Conservation (phyloP, 257 asterid genomes). For the Eucommia ulmoides region DNA sequence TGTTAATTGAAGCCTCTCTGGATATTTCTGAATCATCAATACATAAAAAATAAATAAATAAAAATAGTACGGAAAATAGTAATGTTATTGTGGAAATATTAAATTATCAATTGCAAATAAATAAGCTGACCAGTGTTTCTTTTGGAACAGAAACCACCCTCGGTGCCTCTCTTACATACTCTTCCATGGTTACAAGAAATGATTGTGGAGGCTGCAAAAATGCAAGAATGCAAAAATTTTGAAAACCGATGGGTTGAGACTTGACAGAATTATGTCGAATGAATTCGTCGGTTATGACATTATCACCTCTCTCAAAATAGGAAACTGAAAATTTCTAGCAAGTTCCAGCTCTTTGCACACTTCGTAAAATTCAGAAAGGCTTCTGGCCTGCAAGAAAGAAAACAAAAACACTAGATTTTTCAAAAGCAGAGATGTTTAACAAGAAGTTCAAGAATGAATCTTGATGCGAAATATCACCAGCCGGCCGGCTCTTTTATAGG, state of each 20-base stretch:
- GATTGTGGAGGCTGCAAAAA: slow-evolving; percentile 44
- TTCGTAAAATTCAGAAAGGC: slow-evolving; percentile 91
- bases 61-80: neutral
- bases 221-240: slow-evolving; percentile 6
- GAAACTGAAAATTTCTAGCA: slow-evolving; percentile 96
- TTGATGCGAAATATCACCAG: slow-evolving; percentile 42
- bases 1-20: slow-evolving; percentile 91
- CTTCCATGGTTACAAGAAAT: slow-evolving; percentile 47
- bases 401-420: slow-evolving; percentile 5
- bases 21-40: slow-evolving; percentile 55
- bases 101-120: neutral
- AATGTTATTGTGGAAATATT: neutral
- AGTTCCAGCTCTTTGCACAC: slow-evolving; percentile 93
- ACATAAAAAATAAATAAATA: slow-evolving; percentile 1
- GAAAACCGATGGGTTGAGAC: neutral
- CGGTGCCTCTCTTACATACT: slow-evolving; percentile 44
- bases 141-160: slow-evolving; percentile 36
- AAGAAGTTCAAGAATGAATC: slow-evolving; percentile 6
- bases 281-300: neutral
- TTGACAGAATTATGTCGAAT: neutral
- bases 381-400: slow-evolving; percentile 49
- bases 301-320: slow-evolving; percentile 79
- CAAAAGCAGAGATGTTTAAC: neutral
- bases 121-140: slow-evolving; percentile 33
- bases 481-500: slow-evolving; percentile 96